Percentiles rank a stretch among this genome's conserved stretches.
These are phyloP conservation scores for Helichrysum umbraculigerum DNA, from an alignment of 129 eudicot species.

Conservation along the genomic window DNA sequence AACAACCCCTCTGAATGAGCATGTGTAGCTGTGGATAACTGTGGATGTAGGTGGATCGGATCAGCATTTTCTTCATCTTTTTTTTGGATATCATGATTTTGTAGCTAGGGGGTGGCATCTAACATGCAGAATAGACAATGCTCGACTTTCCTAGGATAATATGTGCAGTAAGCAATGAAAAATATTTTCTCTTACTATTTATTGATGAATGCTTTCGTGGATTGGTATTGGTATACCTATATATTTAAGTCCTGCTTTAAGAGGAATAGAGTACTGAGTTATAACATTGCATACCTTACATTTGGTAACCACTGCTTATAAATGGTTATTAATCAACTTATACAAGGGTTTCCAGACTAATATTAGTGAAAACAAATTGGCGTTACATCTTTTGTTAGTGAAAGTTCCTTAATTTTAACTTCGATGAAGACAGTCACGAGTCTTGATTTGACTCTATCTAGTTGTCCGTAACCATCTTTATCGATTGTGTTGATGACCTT, in stretches of 20 bases:
- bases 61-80: slow-evolving; percentile 17
- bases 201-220: slow-evolving; percentile 14
- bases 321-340: not conserved
- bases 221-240: not conserved
- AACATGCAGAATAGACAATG: slow-evolving; percentile 24
- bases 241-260: slow-evolving; percentile 13
- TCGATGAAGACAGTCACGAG: not conserved
- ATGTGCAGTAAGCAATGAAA: slow-evolving; percentile 26
- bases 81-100: slow-evolving; percentile 26
- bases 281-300: not conserved
- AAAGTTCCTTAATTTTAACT: not conserved
- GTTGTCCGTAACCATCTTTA: too few relatives aligned
- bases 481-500: not conserved
- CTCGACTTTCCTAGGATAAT: slow-evolving; percentile 4
- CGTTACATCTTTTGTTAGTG: too few relatives aligned
- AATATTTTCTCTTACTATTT: slow-evolving; percentile 15
- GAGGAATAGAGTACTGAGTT: not conserved
- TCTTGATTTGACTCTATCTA: not conserved
- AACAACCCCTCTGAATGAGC: slow-evolving; percentile 44
- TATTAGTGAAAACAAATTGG: too few relatives aligned
- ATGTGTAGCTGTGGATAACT: not conserved
- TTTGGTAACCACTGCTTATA: not conserved
- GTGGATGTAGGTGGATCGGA: slow-evolving; percentile 6
- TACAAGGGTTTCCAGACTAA: not conserved
- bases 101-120: slow-evolving; percentile 34